A percentile compares a stretch with the other conserved stretches of the same genome.
phyloP scores from a whole-genome alignment of 768 basidiomycete genomes.

The Rhizopogon roseolus region DNA sequence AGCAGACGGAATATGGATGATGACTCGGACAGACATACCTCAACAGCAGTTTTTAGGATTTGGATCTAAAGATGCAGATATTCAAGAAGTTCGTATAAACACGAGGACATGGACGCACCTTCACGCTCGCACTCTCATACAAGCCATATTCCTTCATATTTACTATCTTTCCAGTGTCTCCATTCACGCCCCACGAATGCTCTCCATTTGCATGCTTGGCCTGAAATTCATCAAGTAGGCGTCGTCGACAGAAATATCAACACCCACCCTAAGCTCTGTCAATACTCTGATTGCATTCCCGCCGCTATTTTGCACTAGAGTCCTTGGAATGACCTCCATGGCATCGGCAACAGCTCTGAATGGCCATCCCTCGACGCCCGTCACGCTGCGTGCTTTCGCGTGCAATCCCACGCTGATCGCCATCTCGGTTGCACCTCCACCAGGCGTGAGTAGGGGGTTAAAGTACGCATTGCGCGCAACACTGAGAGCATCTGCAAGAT shows the following conservation, averaged over 20 bases:
- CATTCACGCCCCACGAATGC: constrained; percentile 90
- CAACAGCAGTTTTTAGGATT: constrained; percentile 95
- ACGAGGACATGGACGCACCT: constrained; percentile 38
- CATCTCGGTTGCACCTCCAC: constrained; percentile 98
- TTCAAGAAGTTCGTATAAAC: background rate
- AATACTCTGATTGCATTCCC: constrained; percentile 92
- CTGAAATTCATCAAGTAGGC: constrained; percentile 31
- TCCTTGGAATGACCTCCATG: constrained; percentile 95
- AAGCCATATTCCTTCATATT: constrained; percentile 95
- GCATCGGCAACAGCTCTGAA: constrained; percentile 92
- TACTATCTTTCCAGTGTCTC: constrained; percentile 91
- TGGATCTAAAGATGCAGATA: constrained; percentile 56
- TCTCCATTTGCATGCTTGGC: constrained; percentile 95
- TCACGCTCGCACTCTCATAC: constrained; percentile 95
- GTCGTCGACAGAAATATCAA: background rate
- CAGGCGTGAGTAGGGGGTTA: constrained; percentile 90
- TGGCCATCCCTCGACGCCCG: constrained; percentile 89
- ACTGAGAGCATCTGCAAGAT: constrained; percentile 95
- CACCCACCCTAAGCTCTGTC: constrained; percentile 84
- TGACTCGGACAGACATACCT: constrained; percentile 41
- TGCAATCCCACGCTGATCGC: constrained; percentile 88
- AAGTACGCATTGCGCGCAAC: constrained; percentile 97
- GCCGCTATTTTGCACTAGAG: constrained; percentile 91
- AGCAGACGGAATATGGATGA: background rate
- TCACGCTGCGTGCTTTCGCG: constrained; percentile 69